Percentiles rank a stretch among this genome's conserved stretches.
These are phyloP conservation scores for Zea mays DNA, from an alignment of 176 grass and related monocot species.

Conservation along the genomic window DNA sequence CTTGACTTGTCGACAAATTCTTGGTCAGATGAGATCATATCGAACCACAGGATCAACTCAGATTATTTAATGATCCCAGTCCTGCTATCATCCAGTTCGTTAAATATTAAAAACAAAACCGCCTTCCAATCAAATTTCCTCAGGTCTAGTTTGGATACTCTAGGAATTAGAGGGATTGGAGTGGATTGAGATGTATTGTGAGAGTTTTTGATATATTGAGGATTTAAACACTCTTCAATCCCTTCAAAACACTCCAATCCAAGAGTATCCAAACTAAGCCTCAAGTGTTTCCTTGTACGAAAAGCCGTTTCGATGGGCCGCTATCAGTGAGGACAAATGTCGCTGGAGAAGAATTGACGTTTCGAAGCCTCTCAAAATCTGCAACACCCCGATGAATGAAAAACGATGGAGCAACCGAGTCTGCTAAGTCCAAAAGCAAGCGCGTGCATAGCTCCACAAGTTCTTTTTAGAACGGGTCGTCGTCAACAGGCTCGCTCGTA, in stretches of 20 bases:
- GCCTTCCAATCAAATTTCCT: neutral
- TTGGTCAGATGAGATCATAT: neutral
- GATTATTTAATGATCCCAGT: neutral
- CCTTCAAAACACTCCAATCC: too few relatives aligned
- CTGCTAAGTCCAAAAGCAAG: conserved; percentile 20
- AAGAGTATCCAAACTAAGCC: too few relatives aligned
- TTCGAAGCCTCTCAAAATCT: conserved; percentile 7
- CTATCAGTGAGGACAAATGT: conserved; percentile 21
- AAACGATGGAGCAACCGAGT: conserved; percentile 31
- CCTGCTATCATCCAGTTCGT: neutral
- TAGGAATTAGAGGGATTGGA: too few relatives aligned
- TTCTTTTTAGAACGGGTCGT: neutral
- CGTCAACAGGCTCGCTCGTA: conserved; percentile 27
- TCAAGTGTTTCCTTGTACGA: conserved; percentile 16
- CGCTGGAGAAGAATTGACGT: neutral
- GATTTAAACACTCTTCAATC: too few relatives aligned
- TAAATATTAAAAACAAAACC: neutral
- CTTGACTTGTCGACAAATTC: neutral
- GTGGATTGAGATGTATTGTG: too few relatives aligned
- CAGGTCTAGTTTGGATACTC: too few relatives aligned
- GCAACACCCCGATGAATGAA: neutral
- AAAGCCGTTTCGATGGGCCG: conserved; percentile 24
- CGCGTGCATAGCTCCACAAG: conserved; percentile 13
- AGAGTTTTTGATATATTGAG: too few relatives aligned
- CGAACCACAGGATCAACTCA: neutral